Evolutionary conservation across 441 rosid genomes (phyloP).

Genomic region (Erodium texanum): DNA sequence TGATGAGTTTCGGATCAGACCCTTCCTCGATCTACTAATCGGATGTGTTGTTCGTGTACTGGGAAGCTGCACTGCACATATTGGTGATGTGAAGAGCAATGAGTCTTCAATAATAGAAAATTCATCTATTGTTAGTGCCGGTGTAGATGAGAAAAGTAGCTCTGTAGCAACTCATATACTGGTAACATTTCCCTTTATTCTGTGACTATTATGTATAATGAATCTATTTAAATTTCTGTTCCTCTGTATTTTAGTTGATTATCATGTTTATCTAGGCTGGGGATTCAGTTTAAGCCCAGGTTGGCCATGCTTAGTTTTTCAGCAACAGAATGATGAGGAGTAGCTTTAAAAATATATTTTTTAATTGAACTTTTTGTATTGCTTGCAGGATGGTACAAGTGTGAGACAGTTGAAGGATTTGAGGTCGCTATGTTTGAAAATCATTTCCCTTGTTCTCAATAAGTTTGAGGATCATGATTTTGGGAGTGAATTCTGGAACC

Average conservation of each 20-base stretch:
- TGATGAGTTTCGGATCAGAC: constrained; percentile 62
- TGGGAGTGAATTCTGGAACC: constrained; percentile 73
- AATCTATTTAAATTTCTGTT: background rate
- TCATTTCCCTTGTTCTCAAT: constrained; percentile 60
- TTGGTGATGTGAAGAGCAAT: constrained; percentile 32
- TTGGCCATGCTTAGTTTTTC: background rate
- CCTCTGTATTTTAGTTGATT: background rate
- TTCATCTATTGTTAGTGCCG: constrained; percentile 18
- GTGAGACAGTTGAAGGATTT: constrained; percentile 67
- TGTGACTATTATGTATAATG: constrained; percentile 3
- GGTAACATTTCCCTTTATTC: constrained; percentile 31
- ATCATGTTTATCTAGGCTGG: background rate
- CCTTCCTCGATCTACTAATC: constrained; percentile 74
- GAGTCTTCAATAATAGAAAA: constrained; percentile 26
- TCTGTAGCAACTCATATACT: constrained; percentile 23
- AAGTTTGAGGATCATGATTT: constrained; percentile 78
- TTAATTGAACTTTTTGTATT: background rate
- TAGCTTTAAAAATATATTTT: background rate
- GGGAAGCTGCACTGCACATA: constrained; percentile 42
- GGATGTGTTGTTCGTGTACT: constrained; percentile 77
- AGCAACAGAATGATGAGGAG: background rate
- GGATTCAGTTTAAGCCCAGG: background rate
- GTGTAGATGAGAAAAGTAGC: constrained; percentile 27
- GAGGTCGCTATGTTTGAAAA: constrained; percentile 76
- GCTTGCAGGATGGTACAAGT: constrained; percentile 43